Evolutionary conservation across 2,329 filamentous ascomycete species (phyloP).

Genomic region (Ilyonectria sp.): DNA sequence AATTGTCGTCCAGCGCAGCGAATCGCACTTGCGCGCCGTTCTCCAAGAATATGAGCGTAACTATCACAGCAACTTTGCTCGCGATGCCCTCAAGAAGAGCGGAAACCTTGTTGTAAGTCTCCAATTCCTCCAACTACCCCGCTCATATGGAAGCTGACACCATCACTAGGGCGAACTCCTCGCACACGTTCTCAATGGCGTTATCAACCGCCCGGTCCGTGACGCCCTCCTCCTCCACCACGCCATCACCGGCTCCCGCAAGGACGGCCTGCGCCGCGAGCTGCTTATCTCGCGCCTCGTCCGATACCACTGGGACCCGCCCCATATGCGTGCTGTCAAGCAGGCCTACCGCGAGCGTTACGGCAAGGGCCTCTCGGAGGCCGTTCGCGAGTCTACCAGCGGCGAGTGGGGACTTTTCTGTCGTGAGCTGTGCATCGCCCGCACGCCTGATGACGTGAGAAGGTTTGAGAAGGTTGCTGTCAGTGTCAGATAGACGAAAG

Average conservation of each 20-base stretch:
- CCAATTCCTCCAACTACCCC: not conserved
- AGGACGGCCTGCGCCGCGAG: constrained; percentile 83
- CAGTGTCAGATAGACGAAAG: constrained; percentile 35
- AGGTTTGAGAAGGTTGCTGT: constrained; percentile 60
- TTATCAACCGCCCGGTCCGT: constrained; percentile 94
- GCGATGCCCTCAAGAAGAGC: constrained; percentile 89
- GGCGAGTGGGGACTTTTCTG: constrained; percentile 86
- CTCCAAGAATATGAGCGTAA: constrained; percentile 81
- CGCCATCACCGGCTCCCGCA: constrained; percentile 82
- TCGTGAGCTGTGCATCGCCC: constrained; percentile 75
- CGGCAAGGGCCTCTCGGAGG: constrained; percentile 79
- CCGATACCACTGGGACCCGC: constrained; percentile 91
- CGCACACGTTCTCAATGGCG: constrained; percentile 94
- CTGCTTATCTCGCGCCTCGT: constrained; percentile 90
- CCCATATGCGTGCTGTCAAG: constrained; percentile 86
- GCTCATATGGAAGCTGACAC: constrained; percentile 16
- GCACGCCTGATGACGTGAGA: constrained; percentile 73
- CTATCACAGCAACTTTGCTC: constrained; percentile 86
- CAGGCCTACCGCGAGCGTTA: constrained; percentile 85
- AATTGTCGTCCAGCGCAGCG: constrained; percentile 85
- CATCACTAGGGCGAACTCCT: constrained; percentile 86
- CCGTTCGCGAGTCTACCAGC: constrained; percentile 82
- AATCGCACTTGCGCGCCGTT: constrained; percentile 86
- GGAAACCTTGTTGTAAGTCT: constrained; percentile 89
- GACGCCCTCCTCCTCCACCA: constrained; percentile 94